Evolutionary conservation across 1,139 yeast genomes (phyloP), one percentile per base, ranked within the genome.

Genomic region (Debaryomycetaceae sp.): DNA sequence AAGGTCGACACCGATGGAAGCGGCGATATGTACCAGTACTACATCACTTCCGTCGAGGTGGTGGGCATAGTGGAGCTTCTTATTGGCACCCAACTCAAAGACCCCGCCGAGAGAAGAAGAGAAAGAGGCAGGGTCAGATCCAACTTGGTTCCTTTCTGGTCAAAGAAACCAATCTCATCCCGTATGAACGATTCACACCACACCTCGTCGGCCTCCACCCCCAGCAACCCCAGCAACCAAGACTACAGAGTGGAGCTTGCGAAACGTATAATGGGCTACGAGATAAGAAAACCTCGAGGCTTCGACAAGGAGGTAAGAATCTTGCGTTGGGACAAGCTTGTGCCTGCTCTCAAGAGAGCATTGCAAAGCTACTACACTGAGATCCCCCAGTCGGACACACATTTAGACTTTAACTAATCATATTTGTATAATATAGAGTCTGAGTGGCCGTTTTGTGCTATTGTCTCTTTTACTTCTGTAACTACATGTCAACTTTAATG

Each of bases 81-180:
- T 39, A 79, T 81, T 52, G 81, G 81, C 1, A 70, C 78, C 9
- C 73, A 73, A 49, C 57, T 63, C 34, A 66, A 62, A 44, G 78
- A 77, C 46, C 69, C 80, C 7, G 72, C 70, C 6, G 79, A 74
- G 46, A 73, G 80, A 50, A 67, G 84, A 50, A 73, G 78, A 49
- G 87, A 82, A 57, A 60, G 86, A 42, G 87, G 87, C 14, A 65
- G 87, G 48, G 79, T 82, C 39, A 68, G 87, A 59, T 78, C 83
- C 42, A 82, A 82, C 54, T 67, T 82, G 60, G 84, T 81, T 39
- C 84, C 85, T n/a, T 81, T 80, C 56, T 82, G 87, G 87, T 75
- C 80, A 33, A 78, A 77, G 57, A 78, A 70, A 51, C 83, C 87
- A 29, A 75, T 81, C 40, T 70, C 78, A 40, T 75, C 84, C 6